Base-by-base conservation (phyloP, 2,329 filamentous ascomycete species). In the Neurospora crassa region DNA sequence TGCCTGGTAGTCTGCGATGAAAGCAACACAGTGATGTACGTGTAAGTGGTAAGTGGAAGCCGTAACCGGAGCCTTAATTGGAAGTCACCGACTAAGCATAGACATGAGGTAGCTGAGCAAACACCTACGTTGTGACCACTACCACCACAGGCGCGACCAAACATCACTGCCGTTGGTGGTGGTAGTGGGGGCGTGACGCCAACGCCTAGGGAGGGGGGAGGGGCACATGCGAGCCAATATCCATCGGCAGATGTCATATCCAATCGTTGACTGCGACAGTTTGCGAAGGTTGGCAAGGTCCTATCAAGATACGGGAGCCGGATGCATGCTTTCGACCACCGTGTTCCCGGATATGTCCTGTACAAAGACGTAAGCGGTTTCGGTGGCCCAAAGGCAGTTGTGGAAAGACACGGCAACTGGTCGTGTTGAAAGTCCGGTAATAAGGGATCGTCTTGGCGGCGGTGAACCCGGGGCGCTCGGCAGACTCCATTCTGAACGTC, bases 191-290 rank as follows among this genome's bases (percentile, higher is more conserved):
- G 71, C 63, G 71, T 24, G 41, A 29, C 24, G 67, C 43, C 42
- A 68, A 71, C 68, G 59, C 53, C 63, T 70, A 45, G 68, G 69
- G 72, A 72, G 72, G 70, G 74, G 70, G 71, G 70, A 73, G 70
- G 71, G 73, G 59, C n/a, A 69, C 68, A 67, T 53, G 67, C 69
- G 68, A 70, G 68, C 68, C 69, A 72, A 70, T 72, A 70, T 72
- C 70, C 70, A 73, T 76, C 76, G 76, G 76, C 76, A 77, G 74
- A 77, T 77, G 75, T 74, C 68, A 73, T 59, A 69, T 75, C 75
- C 75, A 77, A 77, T 77, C 72, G 74, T 42, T 59, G 70, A 68
- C 37, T 37, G 37, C 67, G 37, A 68, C 37, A 41, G 24, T 37
- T 63, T 63, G 29, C 14, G 2, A 53, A 63, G 53, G 10, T 18